Evolutionary conservation across 202 grass and related monocot genomes (phyloP).

Genomic region (Eragrostis tef): DNA sequence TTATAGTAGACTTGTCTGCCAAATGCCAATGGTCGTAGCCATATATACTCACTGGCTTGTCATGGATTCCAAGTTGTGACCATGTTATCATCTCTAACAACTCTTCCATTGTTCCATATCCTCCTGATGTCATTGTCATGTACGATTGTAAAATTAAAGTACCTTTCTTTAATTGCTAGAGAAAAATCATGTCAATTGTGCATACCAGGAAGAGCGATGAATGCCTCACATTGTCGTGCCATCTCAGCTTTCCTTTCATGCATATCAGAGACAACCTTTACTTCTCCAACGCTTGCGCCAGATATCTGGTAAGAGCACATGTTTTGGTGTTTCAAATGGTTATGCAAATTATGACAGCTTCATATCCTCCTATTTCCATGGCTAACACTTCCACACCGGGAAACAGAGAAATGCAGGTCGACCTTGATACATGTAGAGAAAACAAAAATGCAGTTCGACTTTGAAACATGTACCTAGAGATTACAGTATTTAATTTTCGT

Average conservation of each 20-base stretch:
- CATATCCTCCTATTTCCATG: slow-evolving; percentile 5
- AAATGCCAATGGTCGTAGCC: background rate
- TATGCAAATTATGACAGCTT: background rate
- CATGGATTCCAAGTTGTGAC: slow-evolving; percentile 97
- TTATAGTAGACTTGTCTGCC: background rate
- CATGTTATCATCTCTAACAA: slow-evolving; percentile 99
- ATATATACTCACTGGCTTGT: slow-evolving; percentile 79
- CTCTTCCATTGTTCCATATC: slow-evolving; percentile 99
- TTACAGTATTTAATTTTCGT: background rate
- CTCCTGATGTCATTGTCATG: slow-evolving; percentile 58
- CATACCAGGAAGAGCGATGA: slow-evolving; percentile 93
- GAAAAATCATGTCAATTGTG: slow-evolving; percentile 16
- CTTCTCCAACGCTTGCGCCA: slow-evolving; percentile 84
- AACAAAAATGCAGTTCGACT: no score
- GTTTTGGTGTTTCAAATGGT: background rate
- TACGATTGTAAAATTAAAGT: slow-evolving; percentile 13
- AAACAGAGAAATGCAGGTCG: background rate
- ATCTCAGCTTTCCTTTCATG: slow-evolving; percentile 97
- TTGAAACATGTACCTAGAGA: slow-evolving; percentile 12
- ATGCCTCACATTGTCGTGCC: slow-evolving; percentile 75
- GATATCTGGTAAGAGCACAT: slow-evolving; percentile 70
- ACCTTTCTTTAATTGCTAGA: background rate
- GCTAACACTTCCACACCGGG: slow-evolving; percentile 1
- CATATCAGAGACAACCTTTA: slow-evolving; percentile 82
- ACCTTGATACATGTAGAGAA: background rate